Percentiles rank a stretch among this genome's conserved stretches.
Conservation (phyloP, 805 yeast species). For the Nakazawaea laoshanensis region DNA sequence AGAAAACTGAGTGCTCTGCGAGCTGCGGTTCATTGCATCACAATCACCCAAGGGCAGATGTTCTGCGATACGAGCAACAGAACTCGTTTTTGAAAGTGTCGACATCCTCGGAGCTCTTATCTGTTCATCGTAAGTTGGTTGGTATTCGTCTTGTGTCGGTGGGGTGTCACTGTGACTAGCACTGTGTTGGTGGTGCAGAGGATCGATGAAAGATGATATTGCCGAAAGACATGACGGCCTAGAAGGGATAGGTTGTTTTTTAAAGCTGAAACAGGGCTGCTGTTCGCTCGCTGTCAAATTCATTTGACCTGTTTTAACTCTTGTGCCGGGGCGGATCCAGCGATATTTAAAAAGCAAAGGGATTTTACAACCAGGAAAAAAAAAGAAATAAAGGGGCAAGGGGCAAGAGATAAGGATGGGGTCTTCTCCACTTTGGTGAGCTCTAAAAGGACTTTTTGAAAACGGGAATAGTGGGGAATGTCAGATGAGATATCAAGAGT, state of each 20-base stretch:
- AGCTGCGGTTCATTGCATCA: constrained; percentile 8
- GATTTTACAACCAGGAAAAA: too few relatives aligned
- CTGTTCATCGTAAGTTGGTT: constrained; percentile 40
- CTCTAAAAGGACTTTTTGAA: too few relatives aligned
- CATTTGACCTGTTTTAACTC: too few relatives aligned
- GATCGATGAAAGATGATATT: constrained; percentile 9
- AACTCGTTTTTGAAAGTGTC: constrained; percentile 10
- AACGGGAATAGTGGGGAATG: too few relatives aligned
- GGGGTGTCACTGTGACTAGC: not conserved
- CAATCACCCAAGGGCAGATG: constrained; percentile 12
- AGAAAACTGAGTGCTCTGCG: constrained; percentile 9
- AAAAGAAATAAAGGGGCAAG: too few relatives aligned
- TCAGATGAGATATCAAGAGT: not conserved
- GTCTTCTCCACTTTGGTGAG: too few relatives aligned
- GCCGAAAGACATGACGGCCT: constrained; percentile 9
- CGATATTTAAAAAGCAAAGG: too few relatives aligned
- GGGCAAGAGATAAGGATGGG: too few relatives aligned
- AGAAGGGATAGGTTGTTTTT: constrained; percentile 10
- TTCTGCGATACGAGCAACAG: constrained; percentile 9
- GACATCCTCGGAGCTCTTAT: constrained; percentile 48
- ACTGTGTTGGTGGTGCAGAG: constrained; percentile 1
- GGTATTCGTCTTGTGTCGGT: constrained; percentile 1
- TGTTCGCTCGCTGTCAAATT: too few relatives aligned
- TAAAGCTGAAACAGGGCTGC: constrained; percentile 7
- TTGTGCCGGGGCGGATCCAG: too few relatives aligned